phyloP scores from a whole-genome alignment of 2,329 filamentous ascomycete species.

The Botrytis elliptica region DNA sequence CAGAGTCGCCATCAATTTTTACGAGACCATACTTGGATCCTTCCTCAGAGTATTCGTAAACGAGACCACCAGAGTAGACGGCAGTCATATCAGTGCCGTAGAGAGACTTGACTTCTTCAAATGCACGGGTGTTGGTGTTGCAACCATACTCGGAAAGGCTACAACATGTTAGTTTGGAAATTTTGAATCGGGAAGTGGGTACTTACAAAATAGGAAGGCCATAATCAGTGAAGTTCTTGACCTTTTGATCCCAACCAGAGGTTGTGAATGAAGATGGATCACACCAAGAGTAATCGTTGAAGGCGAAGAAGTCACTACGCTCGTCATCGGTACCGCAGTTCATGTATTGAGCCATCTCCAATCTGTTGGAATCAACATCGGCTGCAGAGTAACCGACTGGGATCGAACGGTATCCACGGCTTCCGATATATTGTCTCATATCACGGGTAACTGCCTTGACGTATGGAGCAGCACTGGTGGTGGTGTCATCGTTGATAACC shows the following conservation, averaged over 20 bases:
- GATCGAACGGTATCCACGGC: constrained; percentile 49
- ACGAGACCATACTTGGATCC: constrained; percentile 67
- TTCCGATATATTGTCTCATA: constrained; percentile 53
- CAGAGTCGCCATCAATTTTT: constrained; percentile 34
- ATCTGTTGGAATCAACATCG: constrained; percentile 67
- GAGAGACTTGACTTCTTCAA: constrained; percentile 74
- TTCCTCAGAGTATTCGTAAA: constrained; percentile 92
- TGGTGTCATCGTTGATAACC: constrained; percentile 55
- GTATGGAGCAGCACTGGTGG: constrained; percentile 52
- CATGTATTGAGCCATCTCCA: constrained; percentile 69
- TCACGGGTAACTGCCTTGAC: constrained; percentile 60
- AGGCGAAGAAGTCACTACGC: constrained; percentile 65
- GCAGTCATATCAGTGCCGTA: constrained; percentile 80
- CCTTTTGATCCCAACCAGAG: constrained; percentile 69
- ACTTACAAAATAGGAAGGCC: constrained; percentile 57
- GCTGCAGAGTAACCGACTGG: constrained; percentile 62
- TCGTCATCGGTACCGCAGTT: constrained; percentile 68
- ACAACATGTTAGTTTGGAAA: constrained; percentile 19
- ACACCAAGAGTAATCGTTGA: constrained; percentile 68
- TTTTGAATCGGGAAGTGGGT: neutral
- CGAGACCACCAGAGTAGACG: constrained; percentile 92
- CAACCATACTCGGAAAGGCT: constrained; percentile 87
- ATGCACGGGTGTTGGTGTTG: constrained; percentile 75
- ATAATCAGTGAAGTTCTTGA: constrained; percentile 65
- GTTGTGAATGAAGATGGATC: constrained; percentile 56